Base-by-base conservation (phyloP, 495 filamentous ascomycete genomes). In the Tuber calosporum region DNA sequence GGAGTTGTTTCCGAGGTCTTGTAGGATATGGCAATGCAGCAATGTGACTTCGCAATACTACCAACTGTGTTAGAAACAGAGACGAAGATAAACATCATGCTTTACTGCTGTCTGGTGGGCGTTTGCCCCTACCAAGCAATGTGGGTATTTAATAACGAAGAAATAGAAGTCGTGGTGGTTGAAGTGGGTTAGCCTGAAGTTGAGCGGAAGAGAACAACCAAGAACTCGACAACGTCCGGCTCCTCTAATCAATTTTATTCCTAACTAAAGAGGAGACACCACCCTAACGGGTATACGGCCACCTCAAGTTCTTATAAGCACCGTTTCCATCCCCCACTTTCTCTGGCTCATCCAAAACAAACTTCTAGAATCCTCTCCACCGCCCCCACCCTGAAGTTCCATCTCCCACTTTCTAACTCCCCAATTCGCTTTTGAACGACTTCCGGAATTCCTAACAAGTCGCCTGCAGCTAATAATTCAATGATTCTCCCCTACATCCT, bases 321-420 rank as follows among this genome's bases (percentile, higher is more conserved):
- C 66, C 58, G 43, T 66, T 38, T 36, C 58, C 41, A 36, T 80
- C 66, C 17, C 53, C 53, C 38, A 71, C 45, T n/a, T 48, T 72
- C 45, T 77, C 58, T 17, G 40, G 30, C 40, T 67, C 72, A 20
- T 75, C 69, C 53, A 80, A 72, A 48, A 73, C 58, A 73, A 80
- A 80, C n/a, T 26, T 67, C 72, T 30, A 80, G 40, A 30, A 80
- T 70, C n/a, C 75, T 67, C 67, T 80, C 79, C 39, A 80, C 72
- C 30, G 74, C n/a, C 78, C 7, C 75, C 62, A 4, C 78, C 78
- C 68, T 77, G 75, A 42, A 80, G 75, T 34, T 68, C 68, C 69
- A 80, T 71, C 6, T 78, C 79, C 78, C 79, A 80, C 41, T 71
- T 76, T 38, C 72, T 77, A 39, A 80, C 73, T 8, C 75, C 73